Evolutionary conservation across 2,329 filamentous ascomycete genomes (phyloP), one percentile per base, ranked within the genome.

Genomic region (Ophiostoma fasciatum): DNA sequence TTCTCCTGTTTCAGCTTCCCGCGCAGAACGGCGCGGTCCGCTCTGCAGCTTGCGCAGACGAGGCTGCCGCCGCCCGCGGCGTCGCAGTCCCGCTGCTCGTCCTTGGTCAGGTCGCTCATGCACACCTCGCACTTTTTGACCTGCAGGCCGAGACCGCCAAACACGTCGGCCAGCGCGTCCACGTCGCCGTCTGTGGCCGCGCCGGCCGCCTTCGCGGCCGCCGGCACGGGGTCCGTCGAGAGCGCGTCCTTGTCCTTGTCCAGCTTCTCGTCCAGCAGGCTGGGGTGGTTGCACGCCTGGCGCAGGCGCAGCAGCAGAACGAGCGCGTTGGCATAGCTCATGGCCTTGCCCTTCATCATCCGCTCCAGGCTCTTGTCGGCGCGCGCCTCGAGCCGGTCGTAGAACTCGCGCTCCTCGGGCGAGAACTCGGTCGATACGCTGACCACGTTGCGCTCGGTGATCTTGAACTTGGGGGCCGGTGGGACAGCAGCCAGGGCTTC

Each of bases 241-340:
- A 94, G 60, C 3, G 83, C 82, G 49, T 96, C 90, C 48, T 79
- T 84, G 53, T 98, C 90, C 45, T 82, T 82, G 37, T 78, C 78
- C 39, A 94, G 65, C 50, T 92, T 88, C 44, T 78, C 78, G 45
- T 83, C 82, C 11, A 94, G 79, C 31, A 98, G 66, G 45, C 84
- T 78, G 0, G 87, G 85, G 53, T 98, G 90, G 51, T 98, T 94
- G 56, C 90, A 98, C 15, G 85, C 82, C 55, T 98, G 90, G 41
- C 90, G 72, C 41, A 98, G 64, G 27, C 90, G 78, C 38, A 98
- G 63, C n/a, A 98, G 71, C 42, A 98, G 63, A 11, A 94, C 87
- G 51, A 98, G 73, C 14, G 90, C 90, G 48, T 85, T 92, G 40
- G 92, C 88, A 52, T 96, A 96, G 60, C 85, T 92, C 36, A 87